Conservation (phyloP, 1,284 basidiomycete species). For the Apiotrichum gracile region DNA sequence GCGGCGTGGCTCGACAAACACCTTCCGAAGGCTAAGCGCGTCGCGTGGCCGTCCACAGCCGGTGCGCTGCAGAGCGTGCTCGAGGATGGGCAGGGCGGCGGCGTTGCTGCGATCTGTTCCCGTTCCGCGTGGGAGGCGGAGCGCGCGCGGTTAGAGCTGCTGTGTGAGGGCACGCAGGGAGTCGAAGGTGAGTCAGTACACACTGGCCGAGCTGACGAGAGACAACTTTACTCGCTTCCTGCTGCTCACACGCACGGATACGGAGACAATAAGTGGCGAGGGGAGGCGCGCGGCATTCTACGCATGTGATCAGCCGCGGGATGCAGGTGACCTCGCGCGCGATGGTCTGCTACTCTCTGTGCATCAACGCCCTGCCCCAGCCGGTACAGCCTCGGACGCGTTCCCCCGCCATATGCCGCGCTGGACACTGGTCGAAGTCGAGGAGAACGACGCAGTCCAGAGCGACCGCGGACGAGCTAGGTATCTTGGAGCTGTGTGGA, state of each 20-base stretch:
- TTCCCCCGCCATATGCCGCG: conserved; percentile 6
- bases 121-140: conserved; percentile 26
- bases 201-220: too few relatives aligned
- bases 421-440: conserved; percentile 5
- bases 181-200: conserved; percentile 39
- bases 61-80: conserved; percentile 31
- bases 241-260: conserved; percentile 20
- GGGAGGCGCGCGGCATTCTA: background rate
- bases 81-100: conserved; percentile 4
- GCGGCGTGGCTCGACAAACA: conserved; percentile 25
- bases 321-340: background rate
- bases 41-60: conserved; percentile 37
- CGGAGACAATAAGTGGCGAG: background rate
- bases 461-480: background rate
- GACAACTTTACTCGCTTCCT: conserved; percentile 47
- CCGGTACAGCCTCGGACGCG: background rate
- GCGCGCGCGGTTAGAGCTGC: conserved; percentile 26
- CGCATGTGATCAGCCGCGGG: background rate
- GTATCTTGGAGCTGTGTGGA: background rate
- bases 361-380: conserved; percentile 9
- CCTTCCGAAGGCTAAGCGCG: conserved; percentile 29
- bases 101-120: conserved; percentile 44
- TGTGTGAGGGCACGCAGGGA: conserved; percentile 39
- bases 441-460: background rate
- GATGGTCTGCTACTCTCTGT: background rate